phyloP scores from a whole-genome alignment of 345 rosid species.

The Limnanthes douglasii region DNA sequence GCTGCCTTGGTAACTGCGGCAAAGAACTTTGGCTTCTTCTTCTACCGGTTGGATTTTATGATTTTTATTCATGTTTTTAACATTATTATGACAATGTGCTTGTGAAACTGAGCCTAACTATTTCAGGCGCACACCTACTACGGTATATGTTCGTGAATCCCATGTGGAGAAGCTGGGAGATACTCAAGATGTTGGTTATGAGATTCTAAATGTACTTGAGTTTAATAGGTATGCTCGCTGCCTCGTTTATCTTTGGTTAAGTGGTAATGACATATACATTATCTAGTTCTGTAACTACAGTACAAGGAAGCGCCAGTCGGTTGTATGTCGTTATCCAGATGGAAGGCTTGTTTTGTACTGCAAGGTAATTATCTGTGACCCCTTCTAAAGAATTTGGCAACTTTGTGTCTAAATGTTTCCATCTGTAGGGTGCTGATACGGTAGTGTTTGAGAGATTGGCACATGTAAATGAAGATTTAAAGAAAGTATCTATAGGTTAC shows the following conservation, averaged over 20 bases:
- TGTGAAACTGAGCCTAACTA: constrained; percentile 10
- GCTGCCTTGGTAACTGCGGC: constrained; percentile 91
- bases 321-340: constrained; percentile 85
- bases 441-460: constrained; percentile 87
- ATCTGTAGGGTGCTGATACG: constrained; percentile 90
- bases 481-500: constrained; percentile 70
- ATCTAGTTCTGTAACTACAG: too few relatives aligned
- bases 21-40: constrained; percentile 91
- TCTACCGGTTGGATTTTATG: constrained; percentile 73
- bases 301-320: constrained; percentile 97
- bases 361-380: too few relatives aligned
- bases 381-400: too few relatives aligned
- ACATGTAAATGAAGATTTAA: constrained; percentile 45
- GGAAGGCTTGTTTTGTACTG: constrained; percentile 94
- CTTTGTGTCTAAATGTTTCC: too few relatives aligned
- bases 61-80: not conserved
- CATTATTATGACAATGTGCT: constrained; percentile 3
- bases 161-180: constrained; percentile 90
- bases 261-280: constrained; percentile 3
- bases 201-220: constrained; percentile 91
- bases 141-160: constrained; percentile 86
- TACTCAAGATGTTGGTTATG: constrained; percentile 61
- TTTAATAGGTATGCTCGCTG: constrained; percentile 53
- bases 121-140: constrained; percentile 84
- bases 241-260: constrained; percentile 4